These are phyloP conservation scores for Cucumis sativus DNA, from an alignment of 306 rosid species.

Conservation along the genomic window DNA sequence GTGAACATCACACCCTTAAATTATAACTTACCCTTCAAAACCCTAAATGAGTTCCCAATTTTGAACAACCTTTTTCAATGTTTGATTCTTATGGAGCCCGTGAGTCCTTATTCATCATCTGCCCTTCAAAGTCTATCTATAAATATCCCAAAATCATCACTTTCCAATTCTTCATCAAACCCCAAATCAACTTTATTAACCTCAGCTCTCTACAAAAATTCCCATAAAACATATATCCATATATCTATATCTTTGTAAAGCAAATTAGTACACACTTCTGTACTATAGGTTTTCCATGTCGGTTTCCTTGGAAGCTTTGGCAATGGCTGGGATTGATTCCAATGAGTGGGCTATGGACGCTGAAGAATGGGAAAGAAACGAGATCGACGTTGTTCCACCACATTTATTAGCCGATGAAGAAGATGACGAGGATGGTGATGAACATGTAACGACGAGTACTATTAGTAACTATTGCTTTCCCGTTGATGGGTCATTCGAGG, in stretches of 20 bases:
- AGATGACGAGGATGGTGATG: not conserved
- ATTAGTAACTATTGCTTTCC: not conserved
- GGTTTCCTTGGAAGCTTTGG: slow-evolving; percentile 4
- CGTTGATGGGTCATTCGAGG: not conserved
- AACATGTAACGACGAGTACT: not conserved
- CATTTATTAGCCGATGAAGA: not conserved
- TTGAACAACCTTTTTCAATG: not conserved
- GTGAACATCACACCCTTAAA: not conserved
- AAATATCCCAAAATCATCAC: not conserved
- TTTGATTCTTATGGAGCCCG: slow-evolving; percentile 2
- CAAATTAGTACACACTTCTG: not conserved
- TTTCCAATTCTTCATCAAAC: not conserved
- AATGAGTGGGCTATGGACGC: not conserved
- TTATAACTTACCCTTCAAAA: not conserved
- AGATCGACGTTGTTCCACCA: not conserved
- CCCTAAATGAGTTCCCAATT: not conserved
- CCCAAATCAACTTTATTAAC: not conserved
- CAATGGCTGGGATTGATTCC: not conserved
- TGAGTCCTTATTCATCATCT: not conserved
- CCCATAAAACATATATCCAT: not conserved
- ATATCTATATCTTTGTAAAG: not conserved
- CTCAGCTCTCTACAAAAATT: not conserved
- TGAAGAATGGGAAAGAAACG: not conserved
- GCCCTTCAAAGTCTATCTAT: not conserved
- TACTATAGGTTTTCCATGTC: not conserved